A percentile compares a stretch with the other conserved stretches of the same genome.
These are phyloP conservation scores for Aspergillus funiculosus DNA, from an alignment of 495 filamentous ascomycete genomes.

Conservation along the genomic window DNA sequence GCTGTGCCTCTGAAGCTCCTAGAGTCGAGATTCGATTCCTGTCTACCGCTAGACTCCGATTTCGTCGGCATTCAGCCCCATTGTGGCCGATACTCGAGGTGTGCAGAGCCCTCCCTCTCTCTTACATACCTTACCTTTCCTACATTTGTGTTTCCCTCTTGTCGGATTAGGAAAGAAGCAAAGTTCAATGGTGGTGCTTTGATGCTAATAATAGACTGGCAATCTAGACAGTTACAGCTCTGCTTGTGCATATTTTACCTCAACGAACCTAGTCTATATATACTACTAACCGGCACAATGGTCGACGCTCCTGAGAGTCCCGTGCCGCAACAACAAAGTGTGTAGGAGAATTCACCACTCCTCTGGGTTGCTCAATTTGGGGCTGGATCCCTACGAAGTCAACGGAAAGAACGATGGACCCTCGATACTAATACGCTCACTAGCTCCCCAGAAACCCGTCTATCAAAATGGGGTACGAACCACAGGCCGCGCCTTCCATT, in stretches of 20 bases:
- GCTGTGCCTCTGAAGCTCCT: background rate
- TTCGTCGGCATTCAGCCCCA: constrained; percentile 1
- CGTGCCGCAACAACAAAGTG: constrained; percentile 35
- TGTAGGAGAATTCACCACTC: constrained; percentile 20
- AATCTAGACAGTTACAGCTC: background rate
- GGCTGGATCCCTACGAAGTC: constrained; percentile 16
- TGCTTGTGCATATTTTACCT: background rate
- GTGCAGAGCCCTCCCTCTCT: too few relatives aligned
- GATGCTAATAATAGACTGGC: too few relatives aligned
- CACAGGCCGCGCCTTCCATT: constrained; percentile 43
- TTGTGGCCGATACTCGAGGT: background rate
- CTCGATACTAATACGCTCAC: constrained; percentile 17
- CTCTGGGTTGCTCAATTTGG: constrained; percentile 12
- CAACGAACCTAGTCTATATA: background rate
- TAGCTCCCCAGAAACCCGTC: constrained; percentile 35
- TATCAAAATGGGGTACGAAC: constrained; percentile 38
- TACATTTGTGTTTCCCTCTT: too few relatives aligned
- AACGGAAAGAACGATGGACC: too few relatives aligned
- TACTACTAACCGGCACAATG: constrained; percentile 22
- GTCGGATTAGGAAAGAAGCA: too few relatives aligned
- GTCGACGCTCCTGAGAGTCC: constrained; percentile 32
- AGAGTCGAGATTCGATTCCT: background rate
- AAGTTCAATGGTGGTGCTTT: too few relatives aligned
- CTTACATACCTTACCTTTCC: too few relatives aligned
- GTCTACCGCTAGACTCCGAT: background rate